A percentile compares a stretch with the other conserved stretches of the same genome.
phyloP scores from a whole-genome alignment of 2,329 filamentous ascomycete genomes.

The Nannizziopsis arthrosporioides region DNA sequence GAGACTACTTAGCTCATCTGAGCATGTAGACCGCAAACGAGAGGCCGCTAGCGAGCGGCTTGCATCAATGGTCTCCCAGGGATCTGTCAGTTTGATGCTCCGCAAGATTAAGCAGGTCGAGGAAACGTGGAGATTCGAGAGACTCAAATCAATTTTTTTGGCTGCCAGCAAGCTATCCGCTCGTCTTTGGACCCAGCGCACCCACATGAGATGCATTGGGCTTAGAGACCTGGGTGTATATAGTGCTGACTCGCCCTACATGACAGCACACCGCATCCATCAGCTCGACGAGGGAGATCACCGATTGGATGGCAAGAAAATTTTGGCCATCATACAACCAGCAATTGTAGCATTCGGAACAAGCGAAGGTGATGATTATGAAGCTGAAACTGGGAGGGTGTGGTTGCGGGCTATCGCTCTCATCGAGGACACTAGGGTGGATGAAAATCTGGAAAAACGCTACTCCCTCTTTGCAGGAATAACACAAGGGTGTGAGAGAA shows the following conservation, averaged over 20 bases:
- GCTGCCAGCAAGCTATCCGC: conserved; percentile 14
- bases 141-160: conserved; percentile 9
- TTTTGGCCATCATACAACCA: conserved; percentile 17
- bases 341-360: conserved; percentile 18
- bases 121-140: conserved; percentile 2
- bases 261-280: conserved; percentile 18
- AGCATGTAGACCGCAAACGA: not conserved
- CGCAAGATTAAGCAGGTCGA: not conserved
- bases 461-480: no score
- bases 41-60: conserved; percentile 1
- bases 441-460: no score
- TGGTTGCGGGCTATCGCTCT: conserved; percentile 18
- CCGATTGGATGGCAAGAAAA: conserved; percentile 13
- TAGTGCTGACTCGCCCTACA: conserved; percentile 5
- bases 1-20: conserved; percentile 12
- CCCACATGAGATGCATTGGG: conserved; percentile 10
- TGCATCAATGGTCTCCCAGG: conserved; percentile 1
- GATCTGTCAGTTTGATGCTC: conserved; percentile 1
- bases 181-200: conserved; percentile 17
- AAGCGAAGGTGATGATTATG: conserved; percentile 18
- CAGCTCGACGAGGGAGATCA: conserved; percentile 17
- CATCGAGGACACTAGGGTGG: no score
- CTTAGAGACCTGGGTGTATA: conserved; percentile 3
- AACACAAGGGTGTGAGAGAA: no score
- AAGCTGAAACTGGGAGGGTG: conserved; percentile 14